Evolutionary conservation across 768 basidiomycete genomes (phyloP), one percentile per base, ranked within the genome.

Genomic region (Austroboletus festivus): DNA sequence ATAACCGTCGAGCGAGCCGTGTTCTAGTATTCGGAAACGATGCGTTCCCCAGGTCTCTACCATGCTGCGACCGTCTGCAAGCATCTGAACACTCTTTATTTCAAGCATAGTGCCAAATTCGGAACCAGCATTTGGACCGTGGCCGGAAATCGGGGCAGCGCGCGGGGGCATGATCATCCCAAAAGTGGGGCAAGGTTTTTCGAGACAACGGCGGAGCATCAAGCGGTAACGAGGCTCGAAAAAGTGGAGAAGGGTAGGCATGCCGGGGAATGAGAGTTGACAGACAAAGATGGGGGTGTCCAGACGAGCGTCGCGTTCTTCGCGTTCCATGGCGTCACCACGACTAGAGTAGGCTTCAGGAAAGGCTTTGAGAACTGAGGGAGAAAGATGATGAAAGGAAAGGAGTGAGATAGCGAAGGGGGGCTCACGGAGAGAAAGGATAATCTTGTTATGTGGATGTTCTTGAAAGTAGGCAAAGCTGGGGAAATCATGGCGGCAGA

Each of bases 161-260:
- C 71, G 63, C 19, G 79, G 74, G 13, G 89, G 84, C 72, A 95
- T 84, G 60, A 96, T 79, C 90, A 97, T 97, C 31, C 95, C 95
- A 67, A 98, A 96, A 20, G 76, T 74, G n/a, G 89, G 89, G 37
- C 71, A 72, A 5, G 80, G 73, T 15, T 78, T 81, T 58, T 91
- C 85, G 48, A 97, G 83, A 64, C 89, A 93, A n/a, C 95, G 83
- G 20, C 95, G 87, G 46, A 98, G 85, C 95, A 98, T 97, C 43
- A 98, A 77, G 7, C 95, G 86, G 65, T 97, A 94, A 58, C 89
- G 78, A 0, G 95, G 95, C 65, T 98, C 95, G 63, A 91, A 97
- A 61, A 98, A 85, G 67, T 96, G 93, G 15, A 98, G 73, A 46
- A 86, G 75, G 40, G 87, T 93, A 34, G 92, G 93, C 72, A 93